Evolutionary conservation across 1,139 yeast species (phyloP).

Genomic region (Magnusiomyces magnusii): DNA sequence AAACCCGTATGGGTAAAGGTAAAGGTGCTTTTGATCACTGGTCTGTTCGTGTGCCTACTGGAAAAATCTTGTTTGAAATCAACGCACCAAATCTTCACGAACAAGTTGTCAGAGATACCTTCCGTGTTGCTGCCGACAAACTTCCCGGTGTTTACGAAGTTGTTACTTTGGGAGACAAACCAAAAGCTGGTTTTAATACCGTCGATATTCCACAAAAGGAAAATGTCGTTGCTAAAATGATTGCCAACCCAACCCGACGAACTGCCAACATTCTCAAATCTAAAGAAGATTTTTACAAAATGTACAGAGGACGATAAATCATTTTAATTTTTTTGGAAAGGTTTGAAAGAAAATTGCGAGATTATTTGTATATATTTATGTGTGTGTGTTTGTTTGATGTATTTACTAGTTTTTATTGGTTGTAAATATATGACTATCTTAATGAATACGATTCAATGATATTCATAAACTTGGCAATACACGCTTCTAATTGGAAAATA

Average conservation of each 20-base stretch:
- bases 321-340: neutral
- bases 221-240: constrained; percentile 49
- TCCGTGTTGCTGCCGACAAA: constrained; percentile 86
- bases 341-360: neutral
- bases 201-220: constrained; percentile 42
- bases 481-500: constrained; percentile 92
- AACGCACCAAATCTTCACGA: constrained; percentile 75
- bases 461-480: constrained; percentile 81
- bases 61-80: constrained; percentile 84
- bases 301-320: constrained; percentile 28
- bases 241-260: constrained; percentile 55
- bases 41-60: constrained; percentile 96
- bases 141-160: constrained; percentile 91
- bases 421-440: neutral
- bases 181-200: constrained; percentile 59
- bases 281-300: constrained; percentile 29
- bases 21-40: constrained; percentile 97
- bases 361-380: constrained; percentile 1
- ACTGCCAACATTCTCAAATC: constrained; percentile 34
- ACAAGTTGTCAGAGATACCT: constrained; percentile 82
- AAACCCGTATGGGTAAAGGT: constrained; percentile 99
- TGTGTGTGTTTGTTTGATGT: neutral
- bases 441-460: constrained; percentile 36
- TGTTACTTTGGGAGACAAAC: constrained; percentile 54
- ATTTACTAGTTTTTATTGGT: neutral